Conservation (phyloP, 2,329 filamentous ascomycete genomes). For the Myriosclerotinia duriaeana region DNA sequence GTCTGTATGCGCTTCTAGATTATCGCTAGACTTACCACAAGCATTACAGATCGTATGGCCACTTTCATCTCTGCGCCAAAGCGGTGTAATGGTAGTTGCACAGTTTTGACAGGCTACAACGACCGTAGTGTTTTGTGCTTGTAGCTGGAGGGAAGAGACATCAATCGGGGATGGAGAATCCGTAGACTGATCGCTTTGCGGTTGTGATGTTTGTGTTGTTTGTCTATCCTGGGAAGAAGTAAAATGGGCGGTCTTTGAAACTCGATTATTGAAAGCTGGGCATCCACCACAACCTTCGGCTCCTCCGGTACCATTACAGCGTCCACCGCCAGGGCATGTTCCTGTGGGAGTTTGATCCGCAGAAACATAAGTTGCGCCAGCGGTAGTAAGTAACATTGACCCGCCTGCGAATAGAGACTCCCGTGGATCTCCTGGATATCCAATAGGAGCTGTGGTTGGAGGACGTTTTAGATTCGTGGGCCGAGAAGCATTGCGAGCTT, state of each 20-base stretch:
- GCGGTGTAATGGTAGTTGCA: conserved; percentile 89
- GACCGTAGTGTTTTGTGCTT: conserved; percentile 53
- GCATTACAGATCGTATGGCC: conserved; percentile 98
- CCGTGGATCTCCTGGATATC: conserved; percentile 35
- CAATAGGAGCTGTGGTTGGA: conserved; percentile 46
- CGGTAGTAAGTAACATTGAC: conserved; percentile 41
- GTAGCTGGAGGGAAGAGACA: conserved; percentile 49
- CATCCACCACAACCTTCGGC: conserved; percentile 94
- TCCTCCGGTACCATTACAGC: conserved; percentile 94
- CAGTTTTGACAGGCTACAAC: conserved; percentile 97
- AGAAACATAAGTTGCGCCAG: conserved; percentile 69
- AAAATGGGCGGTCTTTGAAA: conserved; percentile 81
- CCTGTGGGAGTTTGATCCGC: conserved; percentile 73
- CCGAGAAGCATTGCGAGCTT: conserved; percentile 86
- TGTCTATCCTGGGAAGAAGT: conserved; percentile 47
- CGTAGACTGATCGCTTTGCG: conserved; percentile 34
- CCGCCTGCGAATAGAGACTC: conserved; percentile 40
- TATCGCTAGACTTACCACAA: conserved; percentile 68
- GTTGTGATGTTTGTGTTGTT: conserved; percentile 32
- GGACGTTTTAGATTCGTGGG: conserved; percentile 88
- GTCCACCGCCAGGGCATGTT: conserved; percentile 92
- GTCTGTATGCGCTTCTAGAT: conserved; percentile 19
- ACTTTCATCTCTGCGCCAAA: conserved; percentile 91
- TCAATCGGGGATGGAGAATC: conserved; percentile 48
- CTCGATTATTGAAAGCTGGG: conserved; percentile 94